phyloP scores from a whole-genome alignment of 108 stramenopile species.

The Chaetoceros tenuissimus region DNA sequence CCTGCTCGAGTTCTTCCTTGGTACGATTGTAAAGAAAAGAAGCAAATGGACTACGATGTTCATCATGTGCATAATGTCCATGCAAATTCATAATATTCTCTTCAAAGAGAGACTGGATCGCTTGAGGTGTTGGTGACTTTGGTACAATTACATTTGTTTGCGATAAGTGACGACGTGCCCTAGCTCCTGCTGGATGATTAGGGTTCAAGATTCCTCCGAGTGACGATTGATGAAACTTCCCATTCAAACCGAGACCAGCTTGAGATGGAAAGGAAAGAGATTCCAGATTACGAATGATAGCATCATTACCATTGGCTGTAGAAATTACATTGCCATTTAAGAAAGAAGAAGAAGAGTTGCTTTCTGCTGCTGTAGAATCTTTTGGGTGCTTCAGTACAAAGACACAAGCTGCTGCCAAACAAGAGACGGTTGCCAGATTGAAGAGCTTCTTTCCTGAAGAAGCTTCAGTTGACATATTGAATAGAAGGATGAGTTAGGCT shows the following conservation, averaged over 20 bases:
- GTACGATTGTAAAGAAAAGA: conserved; percentile 16
- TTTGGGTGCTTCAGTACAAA: no score
- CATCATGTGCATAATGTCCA: conserved; percentile 29
- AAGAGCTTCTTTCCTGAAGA: no score
- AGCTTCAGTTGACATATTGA: no score
- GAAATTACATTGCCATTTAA: no score
- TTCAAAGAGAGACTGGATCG: conserved; percentile 2
- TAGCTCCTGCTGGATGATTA: conserved; percentile 24
- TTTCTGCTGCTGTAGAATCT: no score
- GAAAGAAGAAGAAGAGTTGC: no score
- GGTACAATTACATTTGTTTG: conserved; percentile 9
- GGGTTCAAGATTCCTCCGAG: conserved; percentile 22
- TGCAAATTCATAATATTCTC: conserved; percentile 16
- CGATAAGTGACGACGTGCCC: conserved; percentile 10
- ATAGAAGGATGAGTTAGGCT: no score
- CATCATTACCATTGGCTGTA: no score
- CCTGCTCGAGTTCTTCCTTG: conserved; percentile 16
- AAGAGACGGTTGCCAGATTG: no score
- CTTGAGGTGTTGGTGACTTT: conserved; percentile 10
- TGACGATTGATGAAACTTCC: background rate
- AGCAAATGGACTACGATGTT: conserved; percentile 19
- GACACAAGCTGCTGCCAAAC: no score
- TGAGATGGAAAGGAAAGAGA: no score
- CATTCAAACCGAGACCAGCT: background rate
- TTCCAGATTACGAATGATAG: no score